phyloP scores from a whole-genome alignment of 2,329 filamentous ascomycete species.

The Xylariaceae sp. region DNA sequence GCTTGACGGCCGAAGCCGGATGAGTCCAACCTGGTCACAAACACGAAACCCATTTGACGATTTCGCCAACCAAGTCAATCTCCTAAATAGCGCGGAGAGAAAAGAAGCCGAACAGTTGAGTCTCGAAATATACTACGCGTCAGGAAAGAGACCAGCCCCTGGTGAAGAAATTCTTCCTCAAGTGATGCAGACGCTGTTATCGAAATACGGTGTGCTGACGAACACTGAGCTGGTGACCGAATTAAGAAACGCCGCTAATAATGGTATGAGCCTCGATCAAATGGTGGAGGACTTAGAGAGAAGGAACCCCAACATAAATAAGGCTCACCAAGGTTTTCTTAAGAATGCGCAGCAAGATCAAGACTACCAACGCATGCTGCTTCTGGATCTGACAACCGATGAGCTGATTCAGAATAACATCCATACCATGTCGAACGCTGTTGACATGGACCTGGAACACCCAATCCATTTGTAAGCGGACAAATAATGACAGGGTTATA shows the following conservation, averaged over 20 bases:
- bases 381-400: conserved; percentile 37
- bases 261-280: conserved; percentile 25
- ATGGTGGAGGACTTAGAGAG: conserved; percentile 16
- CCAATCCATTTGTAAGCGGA: conserved; percentile 35
- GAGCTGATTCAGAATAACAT: conserved; percentile 32
- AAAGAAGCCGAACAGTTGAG: conserved; percentile 3
- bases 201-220: conserved; percentile 6
- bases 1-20: conserved; percentile 36
- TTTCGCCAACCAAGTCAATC: conserved; percentile 27
- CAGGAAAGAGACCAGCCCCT: not conserved
- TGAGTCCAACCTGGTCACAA: conserved; percentile 34
- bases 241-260: not conserved
- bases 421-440: conserved; percentile 29
- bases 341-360: conserved; percentile 32
- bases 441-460: conserved; percentile 23
- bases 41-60: conserved; percentile 33
- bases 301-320: not conserved
- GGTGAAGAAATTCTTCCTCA: conserved; percentile 24
- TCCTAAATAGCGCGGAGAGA: conserved; percentile 21
- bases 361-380: conserved; percentile 35
- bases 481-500: not conserved
- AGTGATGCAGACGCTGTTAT: conserved; percentile 27
- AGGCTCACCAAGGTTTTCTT: conserved; percentile 29
- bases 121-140: not conserved
- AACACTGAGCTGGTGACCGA: conserved; percentile 16